phyloP scores from a whole-genome alignment of 2,329 filamentous ascomycete genomes.

The Fusarium sp. region DNA sequence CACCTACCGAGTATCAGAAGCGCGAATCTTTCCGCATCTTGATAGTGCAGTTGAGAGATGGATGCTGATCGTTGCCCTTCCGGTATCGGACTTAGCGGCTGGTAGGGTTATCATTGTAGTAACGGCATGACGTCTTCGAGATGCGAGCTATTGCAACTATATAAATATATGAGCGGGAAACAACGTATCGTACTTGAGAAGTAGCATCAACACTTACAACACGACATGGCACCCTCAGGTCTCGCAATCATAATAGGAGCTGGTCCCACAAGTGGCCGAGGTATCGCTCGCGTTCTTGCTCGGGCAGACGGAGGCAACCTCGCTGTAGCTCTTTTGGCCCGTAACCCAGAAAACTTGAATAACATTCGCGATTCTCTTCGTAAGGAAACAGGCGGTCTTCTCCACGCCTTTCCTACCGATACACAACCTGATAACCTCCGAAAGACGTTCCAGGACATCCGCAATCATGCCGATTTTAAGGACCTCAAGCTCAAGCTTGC shows the following conservation, averaged over 20 bases:
- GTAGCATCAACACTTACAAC: background rate
- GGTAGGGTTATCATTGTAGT: constrained; percentile 5
- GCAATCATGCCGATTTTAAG: constrained; percentile 60
- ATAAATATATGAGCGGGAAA: background rate
- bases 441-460: constrained; percentile 53
- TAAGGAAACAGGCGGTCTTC: constrained; percentile 56
- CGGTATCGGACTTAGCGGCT: constrained; percentile 5
- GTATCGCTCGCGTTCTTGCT: constrained; percentile 61
- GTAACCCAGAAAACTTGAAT: constrained; percentile 35
- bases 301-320: constrained; percentile 28
- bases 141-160: background rate
- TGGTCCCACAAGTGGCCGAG: constrained; percentile 63
- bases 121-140: constrained; percentile 16
- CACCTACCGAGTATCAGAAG: too few relatives aligned
- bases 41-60: too few relatives aligned
- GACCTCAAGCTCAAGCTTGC: constrained; percentile 64
- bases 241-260: constrained; percentile 65
- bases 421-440: constrained; percentile 22
- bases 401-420: constrained; percentile 36
- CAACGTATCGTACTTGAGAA: background rate
- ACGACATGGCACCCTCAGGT: constrained; percentile 60
- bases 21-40: too few relatives aligned
- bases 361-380: constrained; percentile 56
- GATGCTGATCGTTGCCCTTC: constrained; percentile 3
- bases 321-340: constrained; percentile 37